These are phyloP conservation scores for Evernia prunastri DNA, from an alignment of 495 filamentous ascomycete genomes.

Conservation along the genomic window DNA sequence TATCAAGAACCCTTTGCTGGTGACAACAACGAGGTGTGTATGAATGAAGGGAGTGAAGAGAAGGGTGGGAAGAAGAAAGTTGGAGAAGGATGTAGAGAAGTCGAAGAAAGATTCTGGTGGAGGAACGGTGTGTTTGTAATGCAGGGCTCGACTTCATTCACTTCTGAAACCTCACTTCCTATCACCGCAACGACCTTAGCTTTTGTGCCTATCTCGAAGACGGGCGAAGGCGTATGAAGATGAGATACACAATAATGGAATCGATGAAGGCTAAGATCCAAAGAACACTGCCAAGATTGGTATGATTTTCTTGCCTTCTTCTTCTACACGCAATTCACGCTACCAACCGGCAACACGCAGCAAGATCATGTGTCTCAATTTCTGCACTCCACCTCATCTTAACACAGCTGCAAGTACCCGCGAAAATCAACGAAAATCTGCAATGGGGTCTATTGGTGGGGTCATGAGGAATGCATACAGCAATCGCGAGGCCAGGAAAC, in stretches of 20 bases:
- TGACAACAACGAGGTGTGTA: not conserved
- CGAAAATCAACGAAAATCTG: not conserved
- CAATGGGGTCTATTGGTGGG: not conserved
- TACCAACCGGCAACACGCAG: slow-evolving; percentile 5
- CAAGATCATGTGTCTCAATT: slow-evolving; percentile 6
- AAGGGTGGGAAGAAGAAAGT: not conserved
- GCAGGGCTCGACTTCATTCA: not conserved
- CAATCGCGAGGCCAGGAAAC: not conserved
- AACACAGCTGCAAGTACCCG: slow-evolving; percentile 6
- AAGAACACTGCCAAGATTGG: not conserved
- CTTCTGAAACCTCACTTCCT: not conserved
- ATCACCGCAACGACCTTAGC: not conserved
- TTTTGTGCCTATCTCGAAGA: not conserved
- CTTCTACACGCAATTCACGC: not conserved
- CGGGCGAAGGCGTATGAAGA: not conserved
- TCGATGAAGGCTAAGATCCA: not conserved
- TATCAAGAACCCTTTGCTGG: not conserved
- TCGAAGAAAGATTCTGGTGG: not conserved
- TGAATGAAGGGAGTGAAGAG: no score
- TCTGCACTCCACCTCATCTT: not conserved
- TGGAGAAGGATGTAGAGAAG: not conserved
- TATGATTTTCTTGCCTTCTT: not conserved
- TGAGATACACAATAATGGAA: not conserved
- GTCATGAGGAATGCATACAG: not conserved
- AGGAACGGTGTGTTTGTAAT: not conserved